Evolutionary conservation across 2,329 filamentous ascomycete genomes (phyloP).

Genomic region (Apiospora hydei): DNA sequence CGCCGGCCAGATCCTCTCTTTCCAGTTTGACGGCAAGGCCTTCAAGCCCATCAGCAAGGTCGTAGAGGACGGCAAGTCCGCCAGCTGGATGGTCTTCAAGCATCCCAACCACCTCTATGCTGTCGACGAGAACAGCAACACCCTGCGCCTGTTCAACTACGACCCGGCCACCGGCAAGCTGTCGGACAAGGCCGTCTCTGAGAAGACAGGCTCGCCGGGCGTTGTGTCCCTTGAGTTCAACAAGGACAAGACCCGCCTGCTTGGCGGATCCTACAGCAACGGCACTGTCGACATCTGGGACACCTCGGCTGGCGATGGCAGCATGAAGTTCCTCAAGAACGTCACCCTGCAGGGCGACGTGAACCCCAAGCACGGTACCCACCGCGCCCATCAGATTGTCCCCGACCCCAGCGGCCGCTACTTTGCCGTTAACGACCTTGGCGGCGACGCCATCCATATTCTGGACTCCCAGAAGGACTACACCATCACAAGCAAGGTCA

Average conservation of each 20-base stretch:
- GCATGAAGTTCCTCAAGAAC: conserved; percentile 48
- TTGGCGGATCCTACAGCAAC: conserved; percentile 52
- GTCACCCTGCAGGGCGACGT: conserved; percentile 46
- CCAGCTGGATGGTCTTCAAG: conserved; percentile 56
- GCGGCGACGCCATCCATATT: conserved; percentile 55
- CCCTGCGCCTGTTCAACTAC: conserved; percentile 50
- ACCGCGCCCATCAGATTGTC: conserved; percentile 56
- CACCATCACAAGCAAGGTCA: conserved; percentile 44
- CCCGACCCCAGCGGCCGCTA: conserved; percentile 57
- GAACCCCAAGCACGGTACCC: conserved; percentile 38
- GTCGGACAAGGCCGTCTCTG: conserved; percentile 34
- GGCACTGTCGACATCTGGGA: conserved; percentile 56
- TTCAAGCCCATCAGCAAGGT: conserved; percentile 50
- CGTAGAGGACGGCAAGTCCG: conserved; percentile 38
- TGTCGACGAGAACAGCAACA: conserved; percentile 54
- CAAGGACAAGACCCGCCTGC: conserved; percentile 51
- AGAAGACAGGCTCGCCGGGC: conserved; percentile 47
- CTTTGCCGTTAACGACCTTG: conserved; percentile 58
- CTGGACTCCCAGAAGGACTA: conserved; percentile 54
- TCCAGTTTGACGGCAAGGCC: conserved; percentile 48
- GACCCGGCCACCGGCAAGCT: conserved; percentile 43
- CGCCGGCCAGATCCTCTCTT: conserved; percentile 49
- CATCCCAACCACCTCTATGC: conserved; percentile 52
- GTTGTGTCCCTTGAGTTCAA: conserved; percentile 58
- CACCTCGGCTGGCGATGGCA: conserved; percentile 42